Conservation (phyloP, 768 basidiomycete species). For the Saitozyma sp. region DNA sequence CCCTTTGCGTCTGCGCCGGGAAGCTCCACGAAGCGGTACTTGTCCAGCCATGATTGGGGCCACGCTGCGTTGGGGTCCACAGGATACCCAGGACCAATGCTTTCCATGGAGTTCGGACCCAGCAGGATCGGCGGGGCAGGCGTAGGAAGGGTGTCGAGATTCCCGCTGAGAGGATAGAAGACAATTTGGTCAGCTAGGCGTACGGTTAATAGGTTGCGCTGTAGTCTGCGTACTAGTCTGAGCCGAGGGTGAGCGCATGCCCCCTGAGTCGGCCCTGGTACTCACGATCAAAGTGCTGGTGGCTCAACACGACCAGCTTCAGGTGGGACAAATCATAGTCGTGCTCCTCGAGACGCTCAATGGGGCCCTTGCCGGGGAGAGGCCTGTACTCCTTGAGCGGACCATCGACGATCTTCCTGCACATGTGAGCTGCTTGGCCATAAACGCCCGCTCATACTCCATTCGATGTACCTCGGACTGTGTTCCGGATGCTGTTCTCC, state of each 20-base stretch:
- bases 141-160: slow-evolving; percentile 24
- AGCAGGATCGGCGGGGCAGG: slow-evolving; percentile 15
- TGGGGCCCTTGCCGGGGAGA: slow-evolving; percentile 19
- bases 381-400: slow-evolving; percentile 15
- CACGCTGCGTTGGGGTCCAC: slow-evolving; percentile 21
- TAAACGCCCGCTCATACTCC: neutral
- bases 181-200: too few relatives aligned
- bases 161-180: too few relatives aligned
- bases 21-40: slow-evolving; percentile 22
- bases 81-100: slow-evolving; percentile 23
- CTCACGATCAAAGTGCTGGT: slow-evolving; percentile 37
- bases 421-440: neutral
- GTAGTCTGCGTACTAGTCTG: too few relatives aligned
- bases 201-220: too few relatives aligned
- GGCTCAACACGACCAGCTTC: slow-evolving; percentile 23
- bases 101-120: slow-evolving; percentile 25
- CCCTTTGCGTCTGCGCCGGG: slow-evolving; percentile 8
- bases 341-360: slow-evolving; percentile 13
- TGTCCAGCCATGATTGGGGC: slow-evolving; percentile 26
- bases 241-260: too few relatives aligned
- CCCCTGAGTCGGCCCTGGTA: too few relatives aligned
- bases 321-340: slow-evolving; percentile 17
- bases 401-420: slow-evolving; percentile 11
- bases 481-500: slow-evolving; percentile 25
- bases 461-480: neutral